Percentiles rank a stretch among this genome's conserved stretches.
Evolutionary conservation across 2,329 filamentous ascomycete genomes (phyloP).

Genomic region (Paecilomyces niveus): DNA sequence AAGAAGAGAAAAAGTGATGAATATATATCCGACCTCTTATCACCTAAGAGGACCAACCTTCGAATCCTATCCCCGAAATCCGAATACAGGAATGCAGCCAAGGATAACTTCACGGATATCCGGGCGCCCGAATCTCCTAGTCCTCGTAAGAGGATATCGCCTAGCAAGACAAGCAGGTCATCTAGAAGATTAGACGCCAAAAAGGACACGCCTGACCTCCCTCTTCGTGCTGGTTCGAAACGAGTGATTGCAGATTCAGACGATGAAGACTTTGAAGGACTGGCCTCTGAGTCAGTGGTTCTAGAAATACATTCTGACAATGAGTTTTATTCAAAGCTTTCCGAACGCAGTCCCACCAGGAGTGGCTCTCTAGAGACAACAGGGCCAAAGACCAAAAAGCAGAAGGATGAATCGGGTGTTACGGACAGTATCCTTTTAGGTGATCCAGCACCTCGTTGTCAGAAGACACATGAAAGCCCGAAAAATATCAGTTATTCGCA

Average conservation of each 20-base stretch:
- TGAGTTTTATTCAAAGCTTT: slow-evolving; percentile 24
- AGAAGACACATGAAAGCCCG: neutral
- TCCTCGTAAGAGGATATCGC: neutral
- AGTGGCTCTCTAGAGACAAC: neutral
- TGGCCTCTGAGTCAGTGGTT: slow-evolving; percentile 14
- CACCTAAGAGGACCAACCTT: slow-evolving; percentile 20
- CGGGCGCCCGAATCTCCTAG: neutral
- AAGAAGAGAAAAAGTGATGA: slow-evolving; percentile 46
- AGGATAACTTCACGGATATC: neutral
- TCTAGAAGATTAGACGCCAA: slow-evolving; percentile 3
- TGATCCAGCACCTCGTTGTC: neutral
- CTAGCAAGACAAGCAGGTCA: neutral
- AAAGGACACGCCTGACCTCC: slow-evolving; percentile 1
- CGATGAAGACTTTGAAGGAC: slow-evolving; percentile 17
- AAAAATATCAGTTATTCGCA: slow-evolving; percentile 2
- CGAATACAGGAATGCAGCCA: neutral
- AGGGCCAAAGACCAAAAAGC: neutral
- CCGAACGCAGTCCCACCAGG: neutral
- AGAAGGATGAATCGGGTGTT: neutral
- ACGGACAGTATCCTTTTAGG: neutral
- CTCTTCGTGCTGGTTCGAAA: slow-evolving; percentile 4
- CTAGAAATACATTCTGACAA: slow-evolving; percentile 15
- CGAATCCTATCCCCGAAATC: slow-evolving; percentile 17
- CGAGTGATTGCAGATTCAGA: slow-evolving; percentile 28
- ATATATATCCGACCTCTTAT: slow-evolving; percentile 31